phyloP scores from a whole-genome alignment of 169 alveolate genomes.

The Cryptosporidium viatorum region DNA sequence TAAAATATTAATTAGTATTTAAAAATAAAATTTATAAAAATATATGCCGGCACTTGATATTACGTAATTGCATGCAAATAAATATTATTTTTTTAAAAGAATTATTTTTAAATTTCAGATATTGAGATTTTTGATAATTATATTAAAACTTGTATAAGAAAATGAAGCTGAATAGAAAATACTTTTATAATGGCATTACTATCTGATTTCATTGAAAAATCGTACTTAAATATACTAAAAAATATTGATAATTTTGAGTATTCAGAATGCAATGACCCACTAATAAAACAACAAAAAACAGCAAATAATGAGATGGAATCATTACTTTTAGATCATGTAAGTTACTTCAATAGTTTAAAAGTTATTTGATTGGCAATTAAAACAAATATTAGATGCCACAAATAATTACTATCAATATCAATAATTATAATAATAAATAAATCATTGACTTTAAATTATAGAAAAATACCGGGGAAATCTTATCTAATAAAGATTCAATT shows the following conservation, averaged over 20 bases:
- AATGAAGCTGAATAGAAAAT: background rate
- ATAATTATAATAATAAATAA: background rate
- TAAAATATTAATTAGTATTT: background rate
- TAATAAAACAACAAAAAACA: slow-evolving; percentile 54
- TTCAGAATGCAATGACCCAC: slow-evolving; percentile 18
- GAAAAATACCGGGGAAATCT: slow-evolving; percentile 7
- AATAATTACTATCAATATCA: too few relatives aligned
- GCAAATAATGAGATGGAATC: slow-evolving; percentile 34
- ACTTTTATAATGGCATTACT: slow-evolving; percentile 7
- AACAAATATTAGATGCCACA: background rate
- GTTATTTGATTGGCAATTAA: background rate
- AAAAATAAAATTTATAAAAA: background rate
- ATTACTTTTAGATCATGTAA: slow-evolving; percentile 41
- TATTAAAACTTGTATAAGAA: background rate
- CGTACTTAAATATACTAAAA: slow-evolving; percentile 39
- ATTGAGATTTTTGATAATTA: background rate
- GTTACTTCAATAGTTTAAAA: background rate
- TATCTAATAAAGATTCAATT: slow-evolving; percentile 17
- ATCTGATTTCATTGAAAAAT: slow-evolving; percentile 59
- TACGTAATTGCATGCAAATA: slow-evolving; percentile 21
- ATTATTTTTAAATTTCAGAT: background rate
- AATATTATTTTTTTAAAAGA: background rate
- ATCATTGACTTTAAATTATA: background rate
- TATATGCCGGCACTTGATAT: slow-evolving; percentile 14
- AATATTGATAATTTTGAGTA: slow-evolving; percentile 45